A percentile compares a stretch with the other conserved stretches of the same genome.
phyloP scores from a whole-genome alignment of 2,329 filamentous ascomycete species.

The Neopestalotiopsis sp. region DNA sequence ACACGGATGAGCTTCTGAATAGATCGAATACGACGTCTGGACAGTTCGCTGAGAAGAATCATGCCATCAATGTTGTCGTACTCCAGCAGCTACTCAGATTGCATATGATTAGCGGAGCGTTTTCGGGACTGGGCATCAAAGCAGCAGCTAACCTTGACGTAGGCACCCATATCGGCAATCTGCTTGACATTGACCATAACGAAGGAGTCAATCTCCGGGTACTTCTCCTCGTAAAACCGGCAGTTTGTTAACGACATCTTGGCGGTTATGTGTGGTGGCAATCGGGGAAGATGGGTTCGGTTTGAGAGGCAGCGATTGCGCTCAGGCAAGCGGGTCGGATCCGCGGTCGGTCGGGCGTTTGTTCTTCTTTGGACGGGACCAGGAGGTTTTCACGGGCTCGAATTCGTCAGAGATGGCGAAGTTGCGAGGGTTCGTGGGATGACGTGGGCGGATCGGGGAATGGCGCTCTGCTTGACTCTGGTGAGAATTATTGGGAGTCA shows the following conservation, averaged over 20 bases:
- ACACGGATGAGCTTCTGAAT: slow-evolving; percentile 99
- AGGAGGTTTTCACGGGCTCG: background rate
- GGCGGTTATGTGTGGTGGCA: slow-evolving; percentile 48
- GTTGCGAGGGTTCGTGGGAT: background rate
- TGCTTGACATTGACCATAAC: slow-evolving; percentile 99
- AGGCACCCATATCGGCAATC: slow-evolving; percentile 99
- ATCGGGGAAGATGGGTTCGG: slow-evolving; percentile 18
- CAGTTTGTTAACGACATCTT: slow-evolving; percentile 95
- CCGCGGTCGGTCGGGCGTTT: background rate
- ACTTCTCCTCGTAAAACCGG: slow-evolving; percentile 98
- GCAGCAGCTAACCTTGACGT: slow-evolving; percentile 69
- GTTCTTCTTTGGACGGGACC: slow-evolving; percentile 9
- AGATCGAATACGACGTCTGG: slow-evolving; percentile 95
- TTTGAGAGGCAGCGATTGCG: slow-evolving; percentile 8
- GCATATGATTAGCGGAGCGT: background rate
- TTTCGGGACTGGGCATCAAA: slow-evolving; percentile 1
- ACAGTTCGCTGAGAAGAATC: slow-evolving; percentile 97
- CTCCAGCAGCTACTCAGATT: slow-evolving; percentile 70
- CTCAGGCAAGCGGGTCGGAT: slow-evolving; percentile 13
- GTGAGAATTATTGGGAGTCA: slow-evolving; percentile 14
- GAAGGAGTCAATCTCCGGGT: slow-evolving; percentile 97
- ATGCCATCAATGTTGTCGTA: slow-evolving; percentile 99
- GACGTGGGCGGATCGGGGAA: background rate
- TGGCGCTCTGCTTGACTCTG: slow-evolving; percentile 2
- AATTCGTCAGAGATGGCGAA: background rate